Base-by-base conservation (phyloP, 441 rosid genomes). In the Erysimum cheiri region DNA sequence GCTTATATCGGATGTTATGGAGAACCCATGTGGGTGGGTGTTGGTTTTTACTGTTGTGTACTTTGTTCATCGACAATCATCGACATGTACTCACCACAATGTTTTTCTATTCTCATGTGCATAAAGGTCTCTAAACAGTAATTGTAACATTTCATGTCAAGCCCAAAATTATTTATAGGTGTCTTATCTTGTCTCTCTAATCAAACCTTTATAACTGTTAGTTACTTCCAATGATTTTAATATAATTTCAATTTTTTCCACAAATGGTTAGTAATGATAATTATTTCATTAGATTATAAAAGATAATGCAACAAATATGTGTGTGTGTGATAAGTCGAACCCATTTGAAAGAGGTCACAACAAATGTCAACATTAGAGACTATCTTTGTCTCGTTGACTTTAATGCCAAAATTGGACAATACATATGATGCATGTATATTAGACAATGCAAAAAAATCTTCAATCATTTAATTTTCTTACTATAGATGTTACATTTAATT, bases 291-390 rank as follows among this genome's bases (percentile, higher is more conserved):
- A 2, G 36, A 14, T 47, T 43, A 17, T 5, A 31, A 8, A 67
- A 54, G 22, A 41, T 43, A 44, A 44, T 22, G 72, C 72, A 19
- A 56, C 26, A 53, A n/a, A 26, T 35, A 24, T 50, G 12, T 46
- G 50, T 56, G 47, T 43, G 26, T 17, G 59, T 37, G 66, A 39
- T 72, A 39, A 39, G 26, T 29, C 26, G 60, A 56, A 48, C 28
- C 17, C 52, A 6, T 64, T 56, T 6, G 43, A 62, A 48, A 72
- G 66, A 47, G 36, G 66, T 72, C 44, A 58, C 60, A 49, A 57
- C 66, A 65, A 14, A 66, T 50, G 77, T 66, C 72, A 26, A 60
- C 67, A 67, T 67, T 68, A 67, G 73, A 74, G 73, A 73, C 72
- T 53, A 43, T 67, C 28, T 36, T 54, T 74, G 73, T 68, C 73